A percentile compares a stretch with the other conserved stretches of the same genome.
Conservation (phyloP, 176 grass and related monocot species). For the Hyparrhenia diplandra region DNA sequence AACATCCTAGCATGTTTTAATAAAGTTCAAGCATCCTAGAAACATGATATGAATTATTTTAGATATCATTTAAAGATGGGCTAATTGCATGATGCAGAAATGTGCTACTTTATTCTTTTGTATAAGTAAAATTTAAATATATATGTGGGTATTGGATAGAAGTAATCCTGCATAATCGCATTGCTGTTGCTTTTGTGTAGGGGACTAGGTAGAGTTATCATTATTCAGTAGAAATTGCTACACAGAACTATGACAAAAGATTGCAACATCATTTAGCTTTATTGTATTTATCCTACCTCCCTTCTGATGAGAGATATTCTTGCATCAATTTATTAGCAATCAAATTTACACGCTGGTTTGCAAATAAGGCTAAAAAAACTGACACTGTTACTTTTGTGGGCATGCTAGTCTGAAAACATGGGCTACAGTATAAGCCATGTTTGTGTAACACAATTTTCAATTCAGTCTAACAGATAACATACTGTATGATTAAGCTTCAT, state of each 20-base stretch:
- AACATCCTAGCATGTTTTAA: conserved; percentile 4
- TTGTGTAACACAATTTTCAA: neutral
- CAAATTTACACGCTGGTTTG: neutral
- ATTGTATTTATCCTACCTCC: neutral
- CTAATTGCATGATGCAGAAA: neutral
- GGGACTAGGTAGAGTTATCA: neutral
- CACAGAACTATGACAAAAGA: neutral
- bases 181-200: neutral
- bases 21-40: neutral
- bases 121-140: neutral
- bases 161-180: neutral
- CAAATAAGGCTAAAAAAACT: neutral
- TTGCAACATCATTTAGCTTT: neutral
- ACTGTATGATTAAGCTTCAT: conserved; percentile 8
- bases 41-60: neutral
- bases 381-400: neutral
- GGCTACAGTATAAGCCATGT: neutral
- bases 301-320: neutral
- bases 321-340: neutral
- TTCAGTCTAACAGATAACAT: neutral
- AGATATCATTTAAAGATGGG: neutral
- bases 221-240: conserved; percentile 3
- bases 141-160: neutral
- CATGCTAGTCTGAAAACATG: neutral
- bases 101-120: neutral